Base-by-base conservation (phyloP, 148 eudicot species). In the Selenicereus undatus region DNA sequence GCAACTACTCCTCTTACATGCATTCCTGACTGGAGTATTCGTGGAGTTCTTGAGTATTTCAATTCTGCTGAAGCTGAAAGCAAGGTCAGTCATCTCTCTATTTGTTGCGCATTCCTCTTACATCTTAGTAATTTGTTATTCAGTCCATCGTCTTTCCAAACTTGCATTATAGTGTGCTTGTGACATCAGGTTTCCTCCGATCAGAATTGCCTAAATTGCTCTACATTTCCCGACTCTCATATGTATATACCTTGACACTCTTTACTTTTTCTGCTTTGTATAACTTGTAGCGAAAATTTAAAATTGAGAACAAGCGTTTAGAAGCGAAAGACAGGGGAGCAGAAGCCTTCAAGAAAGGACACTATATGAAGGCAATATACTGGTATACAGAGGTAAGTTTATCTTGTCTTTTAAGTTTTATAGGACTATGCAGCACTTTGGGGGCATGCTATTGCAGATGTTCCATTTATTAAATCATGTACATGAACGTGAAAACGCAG, bases 251-350 rank as follows among this genome's bases (percentile, higher is more conserved):
- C 1, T 48, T 48, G 52, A 48, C 52, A 0, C 12, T 8, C 8
- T 48, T 48, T 7, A 10, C 50, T 45, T 45, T 10, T 45, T 45
- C 50, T 4, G 32, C 32, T 1, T 39, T 42, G 58, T 54, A 24
- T 27, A 8, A n/a, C 45, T 78, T 29, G 54, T 50, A 78, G 81
- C 26, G 30, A n/a, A n/a, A 60, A 60, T 42, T 45, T 11, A 29
- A 8, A 45, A 26, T 36, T 26, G 74, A 78, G 45, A 20, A 27
- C 27, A 68, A 48, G 26, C 45, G 69, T 68, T 18, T 45, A n/a
- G 81, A 78, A 20, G 43, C 60, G 5, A 78, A 78, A 78, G 74
- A 51, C 5, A 78, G 29, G 35, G 81, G 81, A 27, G 64, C 74
- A 18, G 74, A 78, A 78, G 65, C 74, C 43, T 36, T 69, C 18